Conservation (phyloP, 1,284 basidiomycete species). For the Cronartium quercuum region DNA sequence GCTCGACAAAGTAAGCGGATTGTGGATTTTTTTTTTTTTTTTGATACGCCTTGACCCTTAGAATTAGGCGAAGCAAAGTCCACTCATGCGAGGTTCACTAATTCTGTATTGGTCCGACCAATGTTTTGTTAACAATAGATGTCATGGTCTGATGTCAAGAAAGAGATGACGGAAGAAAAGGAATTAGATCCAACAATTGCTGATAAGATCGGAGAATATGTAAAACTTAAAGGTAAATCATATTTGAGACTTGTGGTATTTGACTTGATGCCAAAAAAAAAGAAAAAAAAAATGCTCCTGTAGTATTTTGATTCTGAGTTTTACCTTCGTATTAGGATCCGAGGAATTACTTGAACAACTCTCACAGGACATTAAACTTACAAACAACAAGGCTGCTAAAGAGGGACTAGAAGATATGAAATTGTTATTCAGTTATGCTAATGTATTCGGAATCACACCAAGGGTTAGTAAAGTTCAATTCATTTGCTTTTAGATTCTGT, state of each 20-base stretch:
- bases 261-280: background rate
- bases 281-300: constrained; percentile 11
- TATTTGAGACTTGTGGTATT: background rate
- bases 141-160: constrained; percentile 84
- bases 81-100: background rate
- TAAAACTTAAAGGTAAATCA: constrained; percentile 75
- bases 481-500: background rate
- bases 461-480: constrained; percentile 55
- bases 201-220: constrained; percentile 93
- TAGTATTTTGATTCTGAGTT: background rate
- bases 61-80: background rate
- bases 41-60: background rate
- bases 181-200: constrained; percentile 75
- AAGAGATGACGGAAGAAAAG: constrained; percentile 95
- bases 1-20: constrained; percentile 73
- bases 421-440: constrained; percentile 74
- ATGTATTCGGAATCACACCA: constrained; percentile 71
- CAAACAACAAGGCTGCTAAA: constrained; percentile 67
- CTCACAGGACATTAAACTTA: constrained; percentile 62
- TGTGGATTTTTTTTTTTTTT: background rate
- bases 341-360: constrained; percentile 70
- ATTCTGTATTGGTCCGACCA: background rate
- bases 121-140: constrained; percentile 52
- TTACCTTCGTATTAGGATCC: constrained; percentile 58
- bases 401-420: constrained; percentile 87